Percentiles rank a stretch among this genome's conserved stretches.
Conservation (phyloP, 257 asterid genomes). For the Gentiana dahurica region DNA sequence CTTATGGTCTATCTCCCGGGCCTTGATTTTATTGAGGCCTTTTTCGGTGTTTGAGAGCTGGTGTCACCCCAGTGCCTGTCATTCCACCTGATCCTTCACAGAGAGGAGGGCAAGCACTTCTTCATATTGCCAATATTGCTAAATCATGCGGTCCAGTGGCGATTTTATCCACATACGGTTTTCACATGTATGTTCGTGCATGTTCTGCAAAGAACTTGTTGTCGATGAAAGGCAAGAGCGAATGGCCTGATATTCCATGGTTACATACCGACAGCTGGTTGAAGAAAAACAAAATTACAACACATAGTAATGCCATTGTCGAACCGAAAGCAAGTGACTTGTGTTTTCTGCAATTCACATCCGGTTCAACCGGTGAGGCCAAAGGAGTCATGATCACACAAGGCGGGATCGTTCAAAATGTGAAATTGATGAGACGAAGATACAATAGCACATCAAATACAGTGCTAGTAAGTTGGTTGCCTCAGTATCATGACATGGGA, state of each 20-base stretch:
- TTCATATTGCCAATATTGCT: constrained; percentile 46
- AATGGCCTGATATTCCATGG: constrained; percentile 61
- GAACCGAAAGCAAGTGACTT: constrained; percentile 28
- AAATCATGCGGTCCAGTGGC: constrained; percentile 49
- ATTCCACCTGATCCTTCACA: constrained; percentile 55
- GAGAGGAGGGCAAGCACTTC: constrained; percentile 47
- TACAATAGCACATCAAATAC: constrained; percentile 51
- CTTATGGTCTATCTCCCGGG: constrained; percentile 46
- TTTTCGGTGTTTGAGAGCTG: constrained; percentile 54
- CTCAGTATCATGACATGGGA: constrained; percentile 80
- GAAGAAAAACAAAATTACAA: constrained; percentile 25
- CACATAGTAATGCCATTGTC: constrained; percentile 5
- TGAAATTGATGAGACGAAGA: constrained; percentile 44
- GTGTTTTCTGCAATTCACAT: constrained; percentile 62
- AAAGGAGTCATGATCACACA: constrained; percentile 73
- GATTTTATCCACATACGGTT: constrained; percentile 46
- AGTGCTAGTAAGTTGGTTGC: constrained; percentile 49
- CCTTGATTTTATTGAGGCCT: constrained; percentile 57
- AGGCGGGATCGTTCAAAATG: constrained; percentile 56
- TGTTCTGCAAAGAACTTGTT: constrained; percentile 34
- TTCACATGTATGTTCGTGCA: constrained; percentile 43
- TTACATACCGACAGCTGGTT: constrained; percentile 55
- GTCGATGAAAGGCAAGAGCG: constrained; percentile 18
- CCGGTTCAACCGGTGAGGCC: constrained; percentile 62
- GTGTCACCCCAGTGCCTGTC: constrained; percentile 48